These are phyloP conservation scores for Termitomyces eurrhizus DNA, from an alignment of 768 basidiomycete species.

Conservation along the genomic window DNA sequence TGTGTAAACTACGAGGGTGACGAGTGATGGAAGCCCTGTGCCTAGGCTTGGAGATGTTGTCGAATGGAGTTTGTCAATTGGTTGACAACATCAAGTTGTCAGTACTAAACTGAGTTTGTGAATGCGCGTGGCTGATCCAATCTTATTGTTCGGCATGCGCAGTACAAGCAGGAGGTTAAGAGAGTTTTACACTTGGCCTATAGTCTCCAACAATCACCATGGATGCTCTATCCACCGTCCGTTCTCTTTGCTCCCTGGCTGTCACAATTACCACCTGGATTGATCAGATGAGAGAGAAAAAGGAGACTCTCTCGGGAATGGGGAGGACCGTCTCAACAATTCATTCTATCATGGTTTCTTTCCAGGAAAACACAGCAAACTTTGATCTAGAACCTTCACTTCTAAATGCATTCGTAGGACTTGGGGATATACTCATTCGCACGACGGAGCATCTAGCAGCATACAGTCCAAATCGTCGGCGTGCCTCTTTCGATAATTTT, in stretches of 20 bases:
- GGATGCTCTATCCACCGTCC: constrained; percentile 14
- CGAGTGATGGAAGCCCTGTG: not conserved
- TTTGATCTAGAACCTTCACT: constrained; percentile 15
- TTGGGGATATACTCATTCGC: constrained; percentile 16
- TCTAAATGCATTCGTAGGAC: constrained; percentile 14
- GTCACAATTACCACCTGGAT: constrained; percentile 13
- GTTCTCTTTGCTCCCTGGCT: constrained; percentile 16
- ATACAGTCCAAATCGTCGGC: constrained; percentile 1
- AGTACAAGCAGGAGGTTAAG: not conserved
- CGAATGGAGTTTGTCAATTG: not conserved
- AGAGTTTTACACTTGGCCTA: not conserved
- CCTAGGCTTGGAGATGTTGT: not conserved
- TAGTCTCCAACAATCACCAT: not conserved
- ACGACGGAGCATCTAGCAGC: constrained; percentile 14
- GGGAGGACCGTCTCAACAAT: constrained; percentile 12
- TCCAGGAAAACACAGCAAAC: constrained; percentile 4
- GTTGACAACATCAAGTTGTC: not conserved
- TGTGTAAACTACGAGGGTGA: not conserved
- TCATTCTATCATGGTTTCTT: constrained; percentile 12
- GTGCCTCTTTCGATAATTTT: constrained; percentile 3
- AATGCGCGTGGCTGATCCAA: not conserved
- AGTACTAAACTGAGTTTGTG: not conserved
- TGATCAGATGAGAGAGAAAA: constrained; percentile 16
- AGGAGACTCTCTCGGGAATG: constrained; percentile 11
- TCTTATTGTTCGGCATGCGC: not conserved